Evolutionary conservation across 2,329 filamentous ascomycete genomes (phyloP), one percentile per base, ranked within the genome.

Genomic region (Plenodomus lindquistii): DNA sequence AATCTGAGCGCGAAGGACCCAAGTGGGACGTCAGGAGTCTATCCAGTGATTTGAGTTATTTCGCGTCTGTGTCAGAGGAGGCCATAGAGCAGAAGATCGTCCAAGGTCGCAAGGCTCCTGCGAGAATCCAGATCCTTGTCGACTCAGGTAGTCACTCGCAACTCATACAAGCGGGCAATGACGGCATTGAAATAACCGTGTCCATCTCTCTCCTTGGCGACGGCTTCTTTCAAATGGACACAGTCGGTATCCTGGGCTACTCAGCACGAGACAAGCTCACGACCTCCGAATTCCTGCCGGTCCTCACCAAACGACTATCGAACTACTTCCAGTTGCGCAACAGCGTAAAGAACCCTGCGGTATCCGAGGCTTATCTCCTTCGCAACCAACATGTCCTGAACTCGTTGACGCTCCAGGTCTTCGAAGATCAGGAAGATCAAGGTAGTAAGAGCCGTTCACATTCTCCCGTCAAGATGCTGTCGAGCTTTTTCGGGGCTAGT

Each of bases 381-480:
- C 90, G 88, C 57, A 88, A 96, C 65, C 85, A 85, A 38, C 91
- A 91, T 53, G 84, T 89, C 2, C 77, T 96, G 21, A 86, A 86
- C 27, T 84, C 85, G 3, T 75, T 96, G 19, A 82, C 81, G 39
- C 77, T 89, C 35, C 77, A 83, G 17, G 77, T 83, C 24, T 81
- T 86, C 35, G 79, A 81, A 0, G 84, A 51, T 86, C 63, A 88
- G 84, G 68, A 67, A 7, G 62, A 60, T 17, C 59, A 61, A 35
- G 72, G 73, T 20, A 58, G 57, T n/a, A 85, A 85, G 0, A 89
- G 89, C 65, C 81, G 93, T 9, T 85, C 85, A 4, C 83, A 87
- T n/a, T 97, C 92, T 1, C 92, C 93, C 0, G 89, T 95, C 40
- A 97, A 97, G 70, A 80, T 96, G 64, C 78, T 97, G 15, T 95